These are phyloP conservation scores for Penicillium chermesinum DNA, from an alignment of 495 filamentous ascomycete genomes.

Conservation along the genomic window DNA sequence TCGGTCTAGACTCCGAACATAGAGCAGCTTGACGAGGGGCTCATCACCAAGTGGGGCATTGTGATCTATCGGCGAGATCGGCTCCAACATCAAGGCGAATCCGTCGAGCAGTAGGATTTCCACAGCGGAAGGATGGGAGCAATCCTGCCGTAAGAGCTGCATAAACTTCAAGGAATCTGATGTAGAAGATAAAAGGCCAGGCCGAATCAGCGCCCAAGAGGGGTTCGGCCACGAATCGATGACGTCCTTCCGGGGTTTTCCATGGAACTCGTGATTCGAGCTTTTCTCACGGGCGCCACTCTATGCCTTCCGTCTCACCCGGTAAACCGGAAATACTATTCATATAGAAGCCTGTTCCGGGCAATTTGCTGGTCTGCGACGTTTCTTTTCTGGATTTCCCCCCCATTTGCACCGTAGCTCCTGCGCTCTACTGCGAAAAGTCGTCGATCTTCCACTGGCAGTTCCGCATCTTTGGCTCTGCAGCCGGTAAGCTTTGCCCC, in stretches of 20 bases:
- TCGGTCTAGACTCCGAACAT: neutral
- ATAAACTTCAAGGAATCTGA: neutral
- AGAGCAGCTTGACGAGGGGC: neutral
- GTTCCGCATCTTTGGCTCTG: conserved; percentile 6
- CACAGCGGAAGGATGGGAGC: too few relatives aligned
- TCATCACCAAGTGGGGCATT: neutral
- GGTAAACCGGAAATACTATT: too few relatives aligned
- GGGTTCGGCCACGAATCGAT: neutral
- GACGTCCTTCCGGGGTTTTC: neutral
- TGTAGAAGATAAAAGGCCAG: too few relatives aligned
- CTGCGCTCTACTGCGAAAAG: too few relatives aligned
- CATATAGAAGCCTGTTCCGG: too few relatives aligned
- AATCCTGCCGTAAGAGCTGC: too few relatives aligned
- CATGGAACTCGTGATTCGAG: neutral
- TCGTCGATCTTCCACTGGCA: too few relatives aligned
- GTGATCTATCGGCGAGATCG: neutral
- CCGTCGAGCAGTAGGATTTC: too few relatives aligned
- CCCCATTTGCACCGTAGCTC: too few relatives aligned
- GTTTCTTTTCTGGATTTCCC: too few relatives aligned
- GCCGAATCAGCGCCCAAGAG: too few relatives aligned
- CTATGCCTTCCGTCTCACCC: conserved; percentile 2
- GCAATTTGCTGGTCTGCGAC: too few relatives aligned
- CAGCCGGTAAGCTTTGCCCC: conserved; percentile 6
- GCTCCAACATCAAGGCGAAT: neutral
- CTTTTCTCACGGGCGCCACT: neutral